A percentile compares a stretch with the other conserved stretches of the same genome.
Evolutionary conservation across 2,329 filamentous ascomycete genomes (phyloP).

Genomic region (Fonsecaea monophora): DNA sequence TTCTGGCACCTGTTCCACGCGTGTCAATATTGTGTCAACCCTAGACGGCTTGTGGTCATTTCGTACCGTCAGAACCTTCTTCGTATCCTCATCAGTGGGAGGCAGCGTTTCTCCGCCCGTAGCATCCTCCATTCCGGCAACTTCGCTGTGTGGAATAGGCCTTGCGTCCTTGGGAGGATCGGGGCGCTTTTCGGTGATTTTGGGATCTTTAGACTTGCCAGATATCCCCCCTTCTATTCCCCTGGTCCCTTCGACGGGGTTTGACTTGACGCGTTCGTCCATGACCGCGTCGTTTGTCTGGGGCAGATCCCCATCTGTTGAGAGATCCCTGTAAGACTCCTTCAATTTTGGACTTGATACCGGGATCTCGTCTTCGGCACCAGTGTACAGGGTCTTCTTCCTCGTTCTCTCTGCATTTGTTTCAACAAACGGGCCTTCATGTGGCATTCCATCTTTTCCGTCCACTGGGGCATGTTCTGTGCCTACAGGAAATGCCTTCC

Average conservation of each 20-base stretch:
- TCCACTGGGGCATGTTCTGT: constrained; percentile 88
- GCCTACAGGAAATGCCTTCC: constrained; percentile 51
- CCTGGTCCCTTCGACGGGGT: constrained; percentile 82
- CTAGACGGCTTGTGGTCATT: constrained; percentile 31
- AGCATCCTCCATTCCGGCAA: constrained; percentile 66
- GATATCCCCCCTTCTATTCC: constrained; percentile 90
- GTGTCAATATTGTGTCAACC: constrained; percentile 14
- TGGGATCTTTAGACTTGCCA: constrained; percentile 79
- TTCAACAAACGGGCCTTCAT: constrained; percentile 76
- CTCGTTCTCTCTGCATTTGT: constrained; percentile 56
- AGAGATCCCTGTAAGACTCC: constrained; percentile 46
- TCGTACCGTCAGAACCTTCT: constrained; percentile 62
- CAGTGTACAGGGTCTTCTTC: constrained; percentile 44
- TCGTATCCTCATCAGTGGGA: constrained; percentile 52
- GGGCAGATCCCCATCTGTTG: constrained; percentile 52
- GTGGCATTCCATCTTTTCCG: constrained; percentile 90
- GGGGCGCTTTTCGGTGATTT: constrained; percentile 76
- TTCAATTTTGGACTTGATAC: constrained; percentile 42
- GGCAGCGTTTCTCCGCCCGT: constrained; percentile 45
- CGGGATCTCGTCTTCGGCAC: constrained; percentile 42
- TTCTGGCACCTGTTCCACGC: constrained; percentile 71
- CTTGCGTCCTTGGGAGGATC: constrained; percentile 85
- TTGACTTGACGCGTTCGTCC: constrained; percentile 80
- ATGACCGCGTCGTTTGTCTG: constrained; percentile 79
- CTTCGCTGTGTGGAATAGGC: constrained; percentile 79